Conservation (phyloP, 208 protist species). For the Crithidia brevicula region DNA sequence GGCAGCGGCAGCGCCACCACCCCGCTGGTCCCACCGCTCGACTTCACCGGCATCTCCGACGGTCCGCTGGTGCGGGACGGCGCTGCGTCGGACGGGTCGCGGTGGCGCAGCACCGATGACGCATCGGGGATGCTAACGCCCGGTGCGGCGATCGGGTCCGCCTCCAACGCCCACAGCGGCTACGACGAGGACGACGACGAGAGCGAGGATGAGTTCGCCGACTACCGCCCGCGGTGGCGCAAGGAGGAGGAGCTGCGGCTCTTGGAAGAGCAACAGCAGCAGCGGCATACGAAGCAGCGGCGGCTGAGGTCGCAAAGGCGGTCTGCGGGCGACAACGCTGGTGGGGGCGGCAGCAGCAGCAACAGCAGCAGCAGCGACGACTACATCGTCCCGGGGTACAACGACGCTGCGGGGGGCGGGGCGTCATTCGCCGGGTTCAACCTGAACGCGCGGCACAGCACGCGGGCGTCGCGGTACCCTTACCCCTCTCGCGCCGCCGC, state of each 20-base stretch:
- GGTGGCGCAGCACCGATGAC: slow-evolving; percentile 16
- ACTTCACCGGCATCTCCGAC: slow-evolving; percentile 23
- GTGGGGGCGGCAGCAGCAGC: neutral
- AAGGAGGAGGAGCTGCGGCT: slow-evolving; percentile 14
- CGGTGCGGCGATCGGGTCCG: neutral
- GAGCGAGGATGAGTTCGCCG: slow-evolving; percentile 19
- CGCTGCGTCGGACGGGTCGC: slow-evolving; percentile 7
- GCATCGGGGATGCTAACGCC: slow-evolving; percentile 12
- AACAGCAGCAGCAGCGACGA: slow-evolving; percentile 15
- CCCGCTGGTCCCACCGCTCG: slow-evolving; percentile 15
- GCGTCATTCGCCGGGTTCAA: neutral
- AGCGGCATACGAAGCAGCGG: no score
- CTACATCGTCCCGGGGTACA: slow-evolving; percentile 7
- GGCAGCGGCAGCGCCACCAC: neutral
- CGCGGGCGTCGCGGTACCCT: neutral
- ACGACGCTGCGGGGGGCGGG: neutral
- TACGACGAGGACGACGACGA: slow-evolving; percentile 24
- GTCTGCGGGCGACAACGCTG: neutral
- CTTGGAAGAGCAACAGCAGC: slow-evolving; percentile 2
- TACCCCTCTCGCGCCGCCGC: slow-evolving; percentile 12
- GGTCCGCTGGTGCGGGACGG: slow-evolving; percentile 22
- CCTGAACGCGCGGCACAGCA: no score
- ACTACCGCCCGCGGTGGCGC: slow-evolving; percentile 11
- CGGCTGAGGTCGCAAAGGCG: no score
- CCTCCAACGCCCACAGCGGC: neutral